Evolutionary conservation across 1,284 basidiomycete species (phyloP).

Genomic region (Puccinia horiana): DNA sequence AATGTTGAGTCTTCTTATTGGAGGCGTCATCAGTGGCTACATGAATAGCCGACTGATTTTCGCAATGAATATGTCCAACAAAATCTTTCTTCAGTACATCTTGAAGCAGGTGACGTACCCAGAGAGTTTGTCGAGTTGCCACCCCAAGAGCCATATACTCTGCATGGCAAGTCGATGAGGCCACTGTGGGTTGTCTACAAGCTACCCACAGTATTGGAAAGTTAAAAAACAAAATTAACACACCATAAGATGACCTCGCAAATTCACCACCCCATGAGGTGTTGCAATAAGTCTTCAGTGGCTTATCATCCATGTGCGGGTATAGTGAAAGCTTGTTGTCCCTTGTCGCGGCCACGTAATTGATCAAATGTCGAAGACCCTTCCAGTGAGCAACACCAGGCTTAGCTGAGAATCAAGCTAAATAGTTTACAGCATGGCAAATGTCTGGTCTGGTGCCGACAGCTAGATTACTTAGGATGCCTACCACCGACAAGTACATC

Average conservation of each 20-base stretch:
- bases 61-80: background rate
- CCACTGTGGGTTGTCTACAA: background rate
- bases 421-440: slow-evolving; percentile 7
- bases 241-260: background rate
- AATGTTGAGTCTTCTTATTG: slow-evolving; percentile 16
- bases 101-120: background rate
- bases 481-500: background rate
- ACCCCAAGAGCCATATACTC: slow-evolving; percentile 21
- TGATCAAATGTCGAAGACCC: background rate
- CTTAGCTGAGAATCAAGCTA: background rate
- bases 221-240: background rate
- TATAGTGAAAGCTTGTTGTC: background rate
- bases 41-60: background rate
- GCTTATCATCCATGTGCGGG: background rate
- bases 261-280: slow-evolving; percentile 15
- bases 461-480: slow-evolving; percentile 1
- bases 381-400: background rate
- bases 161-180: slow-evolving; percentile 19
- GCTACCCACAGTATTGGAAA: background rate
- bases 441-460: slow-evolving; percentile 9
- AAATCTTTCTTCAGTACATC: background rate
- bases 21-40: background rate
- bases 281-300: background rate
- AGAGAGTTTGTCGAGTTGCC: background rate
- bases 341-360: background rate